phyloP scores from a whole-genome alignment of 768 basidiomycete species.

The Hydnomerulius pinastri region DNA sequence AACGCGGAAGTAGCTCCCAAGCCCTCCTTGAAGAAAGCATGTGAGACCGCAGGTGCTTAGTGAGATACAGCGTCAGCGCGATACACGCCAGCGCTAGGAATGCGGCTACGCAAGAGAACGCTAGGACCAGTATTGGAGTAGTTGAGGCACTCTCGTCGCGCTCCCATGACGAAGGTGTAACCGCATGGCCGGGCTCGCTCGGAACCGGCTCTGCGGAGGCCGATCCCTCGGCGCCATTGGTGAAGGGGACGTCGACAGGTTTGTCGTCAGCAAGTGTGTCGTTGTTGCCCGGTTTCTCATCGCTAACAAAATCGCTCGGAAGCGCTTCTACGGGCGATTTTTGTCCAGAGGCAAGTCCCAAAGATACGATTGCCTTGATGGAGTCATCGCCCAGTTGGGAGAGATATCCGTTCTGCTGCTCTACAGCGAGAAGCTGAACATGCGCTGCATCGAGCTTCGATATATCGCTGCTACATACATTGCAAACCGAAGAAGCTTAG shows the following conservation, averaged over 20 bases:
- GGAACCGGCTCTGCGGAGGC: background rate
- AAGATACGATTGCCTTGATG: constrained; percentile 31
- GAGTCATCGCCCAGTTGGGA: constrained; percentile 28
- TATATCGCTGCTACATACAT: constrained; percentile 19
- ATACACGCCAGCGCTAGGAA: constrained; percentile 26
- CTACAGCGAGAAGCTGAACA: constrained; percentile 32
- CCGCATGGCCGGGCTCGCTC: background rate
- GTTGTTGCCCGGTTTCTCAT: constrained; percentile 21
- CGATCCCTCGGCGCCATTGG: background rate
- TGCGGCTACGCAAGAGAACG: constrained; percentile 27
- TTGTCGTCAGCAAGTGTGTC: constrained; percentile 5
- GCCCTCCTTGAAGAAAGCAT: constrained; percentile 22
- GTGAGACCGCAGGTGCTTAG: constrained; percentile 17
- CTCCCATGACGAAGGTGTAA: background rate
- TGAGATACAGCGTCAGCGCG: constrained; percentile 20
- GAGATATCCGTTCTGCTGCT: constrained; percentile 33
- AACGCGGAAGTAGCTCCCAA: constrained; percentile 25
- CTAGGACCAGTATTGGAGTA: constrained; percentile 18
- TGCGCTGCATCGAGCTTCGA: constrained; percentile 23
- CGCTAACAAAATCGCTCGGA: constrained; percentile 24
- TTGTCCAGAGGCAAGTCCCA: constrained; percentile 14
- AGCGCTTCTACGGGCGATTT: constrained; percentile 23
- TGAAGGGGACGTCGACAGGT: background rate
- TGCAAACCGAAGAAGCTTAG: constrained; percentile 13
- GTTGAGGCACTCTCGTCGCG: background rate